Evolutionary conservation across 768 basidiomycete species (phyloP).

Genomic region (Roridomyces roridus): DNA sequence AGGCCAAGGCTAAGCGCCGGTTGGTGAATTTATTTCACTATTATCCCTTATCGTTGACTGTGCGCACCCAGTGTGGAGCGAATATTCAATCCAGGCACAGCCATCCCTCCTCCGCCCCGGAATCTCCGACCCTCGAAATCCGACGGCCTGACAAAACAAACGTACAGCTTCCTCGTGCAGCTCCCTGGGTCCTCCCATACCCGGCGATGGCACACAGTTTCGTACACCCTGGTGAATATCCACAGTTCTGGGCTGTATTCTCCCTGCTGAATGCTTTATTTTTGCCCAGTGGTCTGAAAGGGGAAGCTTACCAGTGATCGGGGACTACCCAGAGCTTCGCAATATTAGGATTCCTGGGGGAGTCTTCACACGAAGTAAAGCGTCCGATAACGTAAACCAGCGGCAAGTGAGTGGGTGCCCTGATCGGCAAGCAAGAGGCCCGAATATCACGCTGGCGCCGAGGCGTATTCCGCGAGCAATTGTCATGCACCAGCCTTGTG

Average conservation of each 20-base stretch:
- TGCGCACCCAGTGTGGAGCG: conserved; percentile 42
- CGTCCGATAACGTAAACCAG: conserved; percentile 7
- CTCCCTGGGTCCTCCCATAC: conserved; percentile 45
- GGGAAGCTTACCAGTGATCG: conserved; percentile 53
- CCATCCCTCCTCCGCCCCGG: conserved; percentile 47
- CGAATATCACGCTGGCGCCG: background rate
- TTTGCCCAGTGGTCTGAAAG: conserved; percentile 59
- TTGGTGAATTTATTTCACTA: background rate
- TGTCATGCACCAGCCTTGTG: background rate
- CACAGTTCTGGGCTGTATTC: background rate
- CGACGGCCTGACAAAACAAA: conserved; percentile 65
- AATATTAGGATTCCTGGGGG: conserved; percentile 53
- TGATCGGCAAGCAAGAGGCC: background rate
- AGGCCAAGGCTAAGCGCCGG: conserved; percentile 53
- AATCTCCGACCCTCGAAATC: conserved; percentile 60
- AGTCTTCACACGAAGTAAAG: conserved; percentile 59
- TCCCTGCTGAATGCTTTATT: background rate
- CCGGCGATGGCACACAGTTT: conserved; percentile 63
- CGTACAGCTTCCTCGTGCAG: conserved; percentile 62
- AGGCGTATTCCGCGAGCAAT: background rate
- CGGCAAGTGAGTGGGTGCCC: background rate
- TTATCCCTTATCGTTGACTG: background rate
- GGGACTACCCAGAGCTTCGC: conserved; percentile 57
- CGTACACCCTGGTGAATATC: conserved; percentile 55
- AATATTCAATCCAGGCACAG: conserved; percentile 48